phyloP scores from a whole-genome alignment of 208 protist species.

The Naegleria lovaniensis region DNA sequence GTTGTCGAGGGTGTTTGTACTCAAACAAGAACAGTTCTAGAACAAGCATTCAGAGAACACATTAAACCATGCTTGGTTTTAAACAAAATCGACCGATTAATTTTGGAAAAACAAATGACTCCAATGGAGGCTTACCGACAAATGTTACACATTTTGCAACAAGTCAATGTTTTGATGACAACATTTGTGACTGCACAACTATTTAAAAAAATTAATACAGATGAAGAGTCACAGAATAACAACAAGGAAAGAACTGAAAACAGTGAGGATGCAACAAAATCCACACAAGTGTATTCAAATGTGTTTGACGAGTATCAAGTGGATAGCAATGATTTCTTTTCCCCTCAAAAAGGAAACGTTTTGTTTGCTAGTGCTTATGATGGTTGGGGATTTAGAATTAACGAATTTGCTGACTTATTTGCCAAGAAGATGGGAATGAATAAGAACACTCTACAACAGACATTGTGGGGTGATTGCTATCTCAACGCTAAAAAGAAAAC shows the following conservation, averaged over 20 bases:
- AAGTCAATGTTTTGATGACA: conserved; percentile 76
- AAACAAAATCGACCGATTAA: conserved; percentile 97
- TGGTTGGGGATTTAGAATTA: conserved; percentile 75
- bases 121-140: conserved; percentile 80
- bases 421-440: conserved; percentile 68
- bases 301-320: background rate
- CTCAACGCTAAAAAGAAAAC: conserved; percentile 84
- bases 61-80: conserved; percentile 90
- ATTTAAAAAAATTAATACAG: conserved; percentile 54
- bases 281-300: background rate
- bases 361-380: conserved; percentile 90
- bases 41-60: conserved; percentile 87
- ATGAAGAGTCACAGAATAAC: conserved; percentile 54
- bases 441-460: conserved; percentile 56
- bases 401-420: conserved; percentile 81
- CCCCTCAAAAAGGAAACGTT: conserved; percentile 90
- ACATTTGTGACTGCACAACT: conserved; percentile 65
- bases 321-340: conserved; percentile 83
- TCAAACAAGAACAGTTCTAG: conserved; percentile 85
- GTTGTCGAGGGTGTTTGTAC: conserved; percentile 94
- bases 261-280: background rate
- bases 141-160: conserved; percentile 79
- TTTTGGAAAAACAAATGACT: conserved; percentile 81
- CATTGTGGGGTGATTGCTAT: conserved; percentile 94
- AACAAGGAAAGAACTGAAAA: background rate